These are phyloP conservation scores for Sclerotinia spermophila DNA, from an alignment of 2,329 filamentous ascomycete species.

Conservation along the genomic window DNA sequence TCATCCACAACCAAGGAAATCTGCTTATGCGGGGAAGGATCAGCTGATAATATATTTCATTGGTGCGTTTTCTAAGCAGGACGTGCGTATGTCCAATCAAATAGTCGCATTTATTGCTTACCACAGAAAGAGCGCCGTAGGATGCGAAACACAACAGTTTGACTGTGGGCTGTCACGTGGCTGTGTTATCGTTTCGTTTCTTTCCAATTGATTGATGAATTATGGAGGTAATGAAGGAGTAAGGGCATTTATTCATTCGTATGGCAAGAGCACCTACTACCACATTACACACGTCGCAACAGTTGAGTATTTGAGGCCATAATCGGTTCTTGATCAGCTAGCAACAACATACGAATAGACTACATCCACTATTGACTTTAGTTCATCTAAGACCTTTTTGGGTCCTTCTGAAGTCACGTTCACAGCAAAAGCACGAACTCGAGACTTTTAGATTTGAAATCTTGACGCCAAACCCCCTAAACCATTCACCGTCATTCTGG, in stretches of 20 bases:
- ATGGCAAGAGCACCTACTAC: too few species aligned
- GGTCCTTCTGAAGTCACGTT: background rate
- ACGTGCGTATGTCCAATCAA: background rate
- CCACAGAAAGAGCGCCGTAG: background rate
- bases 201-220: too few species aligned
- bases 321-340: background rate
- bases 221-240: too few species aligned
- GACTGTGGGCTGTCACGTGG: background rate
- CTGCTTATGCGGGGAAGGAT: background rate
- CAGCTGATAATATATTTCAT: background rate
- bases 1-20: background rate
- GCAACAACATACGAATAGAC: background rate
- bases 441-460: background rate
- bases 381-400: background rate
- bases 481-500: background rate
- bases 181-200: background rate
- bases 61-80: background rate
- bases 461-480: too few species aligned
- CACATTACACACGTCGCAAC: too few species aligned
- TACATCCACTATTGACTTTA: too few species aligned
- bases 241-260: too few species aligned
- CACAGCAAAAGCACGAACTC: background rate
- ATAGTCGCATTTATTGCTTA: background rate
- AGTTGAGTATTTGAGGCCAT: background rate
- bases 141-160: background rate